Evolutionary conservation across 345 rosid genomes (phyloP), one percentile per base, ranked within the genome.

Genomic region (Arabidopsis arenosa): DNA sequence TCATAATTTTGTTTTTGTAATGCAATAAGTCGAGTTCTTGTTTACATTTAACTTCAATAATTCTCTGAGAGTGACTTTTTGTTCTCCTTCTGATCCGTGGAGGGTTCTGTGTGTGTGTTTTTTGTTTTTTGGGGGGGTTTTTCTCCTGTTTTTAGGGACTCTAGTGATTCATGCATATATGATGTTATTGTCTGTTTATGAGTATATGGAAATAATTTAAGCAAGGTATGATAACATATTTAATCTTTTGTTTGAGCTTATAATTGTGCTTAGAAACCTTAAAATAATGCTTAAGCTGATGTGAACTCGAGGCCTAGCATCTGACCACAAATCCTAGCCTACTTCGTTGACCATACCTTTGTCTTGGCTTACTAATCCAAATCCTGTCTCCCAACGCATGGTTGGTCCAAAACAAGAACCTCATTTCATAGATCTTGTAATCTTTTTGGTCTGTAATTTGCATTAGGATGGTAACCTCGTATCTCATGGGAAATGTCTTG

Each of bases 111-210:
- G 4, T 47, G 17, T 43, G 52, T 66, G 26, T 23, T 23, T 23
- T 10, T 5, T 12, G 5, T 18, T 41, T 26, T 70, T 57, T 12
- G 18, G 54, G 18, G 54, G 36, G 9, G 2, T 23, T 33, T 51
- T 41, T 60, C 63, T 52, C 74, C 40, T 30, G 48, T 32, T 68
- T 75, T 68, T 41, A 58, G 63, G 76, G 79, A 49, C 56, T 68
- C 62, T 65, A 66, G 67, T 77, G 83, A 82, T 81, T 84, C 71
- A 73, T 67, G 88, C 72, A 63, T 56, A 70, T 76, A 44, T 37
- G 72, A 70, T 80, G 81, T 76, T 61, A 39, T 83, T 79, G 80
- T 84, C 82, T 69, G 80, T 79, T 81, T 79, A 66, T 73, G 70
- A 68, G 76, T 72, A 21, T 63, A 7, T 23, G 28, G 39, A 76